Base-by-base conservation (phyloP, 768 basidiomycete genomes). In the Tulasnella sp. region DNA sequence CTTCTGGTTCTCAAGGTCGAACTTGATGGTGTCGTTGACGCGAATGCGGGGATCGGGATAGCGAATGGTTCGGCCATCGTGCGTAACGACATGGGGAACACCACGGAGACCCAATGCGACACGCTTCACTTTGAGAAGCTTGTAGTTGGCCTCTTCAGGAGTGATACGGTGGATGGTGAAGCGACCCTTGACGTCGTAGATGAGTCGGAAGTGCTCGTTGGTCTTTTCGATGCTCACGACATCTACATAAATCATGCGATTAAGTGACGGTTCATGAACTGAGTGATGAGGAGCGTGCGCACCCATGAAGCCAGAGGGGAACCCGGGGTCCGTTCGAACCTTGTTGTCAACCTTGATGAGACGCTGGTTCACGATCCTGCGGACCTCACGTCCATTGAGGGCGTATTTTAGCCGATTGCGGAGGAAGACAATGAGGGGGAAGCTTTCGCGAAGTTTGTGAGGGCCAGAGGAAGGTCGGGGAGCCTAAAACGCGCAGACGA, bases 111-210 rank as follows among this genome's bases (percentile, higher is more conserved):
- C 98, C 82, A 99, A 88, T 81, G 96, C 95, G 58, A 97, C 93
- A 83, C 91, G 93, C 86, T 91, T 91, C 84, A 99, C 98, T 85
- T 96, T 96, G 85, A 94, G 90, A 84, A 99, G 95, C 88, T 98
- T 98, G 92, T 96, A 98, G 83, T 89, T 88, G 74, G 97, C 96
- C 87, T 99, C 98, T 88, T 99, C 98, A 58, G 93, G 90, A 77
- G 96, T 96, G 90, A 99, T 99, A 84, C 98, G 95, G 90, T 99
- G 98, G 86, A 99, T 97, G 83, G 96, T 94, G 90, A 99, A 99
- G 83, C 98, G 98, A 83, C 98, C 98, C 89, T 99, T 99, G 87
- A 99, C 92, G 86, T 99, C 98, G 90, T 99, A 99, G 62, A 99
- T 90, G 80, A 99, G 91, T 87, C 98, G 97, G 93, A 99, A 99